Percentiles rank a stretch among this genome's conserved stretches.
phyloP scores from a whole-genome alignment of 345 rosid species.

The Noccaea caerulescens region DNA sequence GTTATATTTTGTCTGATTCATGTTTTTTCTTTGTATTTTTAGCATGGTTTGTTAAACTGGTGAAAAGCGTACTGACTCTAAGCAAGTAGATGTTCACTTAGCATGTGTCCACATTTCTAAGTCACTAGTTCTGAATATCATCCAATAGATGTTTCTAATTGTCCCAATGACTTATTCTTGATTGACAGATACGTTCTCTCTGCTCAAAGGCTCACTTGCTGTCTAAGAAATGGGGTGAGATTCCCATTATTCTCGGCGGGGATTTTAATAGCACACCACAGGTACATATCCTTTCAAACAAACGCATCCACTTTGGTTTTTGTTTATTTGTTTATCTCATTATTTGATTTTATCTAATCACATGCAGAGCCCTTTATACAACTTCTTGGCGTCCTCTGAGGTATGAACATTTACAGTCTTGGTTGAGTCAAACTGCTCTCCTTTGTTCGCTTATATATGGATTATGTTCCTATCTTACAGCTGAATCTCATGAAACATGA shows the following conservation, averaged over 20 bases:
- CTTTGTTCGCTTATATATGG: background rate
- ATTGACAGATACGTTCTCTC: conserved; percentile 55
- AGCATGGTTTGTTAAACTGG: background rate
- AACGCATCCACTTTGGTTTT: conserved; percentile 5
- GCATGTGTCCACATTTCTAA: background rate
- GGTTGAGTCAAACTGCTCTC: background rate
- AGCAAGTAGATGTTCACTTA: conserved; percentile 15
- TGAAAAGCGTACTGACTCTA: background rate
- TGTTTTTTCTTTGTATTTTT: conserved; percentile 9
- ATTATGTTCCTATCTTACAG: conserved; percentile 51
- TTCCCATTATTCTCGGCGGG: conserved; percentile 75
- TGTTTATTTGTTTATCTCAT: background rate
- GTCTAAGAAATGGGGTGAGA: conserved; percentile 72
- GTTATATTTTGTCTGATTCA: no score
- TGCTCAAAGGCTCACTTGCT: conserved; percentile 69
- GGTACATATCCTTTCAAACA: conserved; percentile 42
- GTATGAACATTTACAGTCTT: conserved; percentile 38
- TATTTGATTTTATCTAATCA: conserved; percentile 1
- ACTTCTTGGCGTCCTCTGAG: conserved; percentile 74
- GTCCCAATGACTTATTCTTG: conserved; percentile 17
- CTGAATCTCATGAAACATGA: conserved; percentile 61
- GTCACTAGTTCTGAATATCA: conserved; percentile 1
- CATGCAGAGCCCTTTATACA: conserved; percentile 79
- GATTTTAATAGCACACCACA: conserved; percentile 78
- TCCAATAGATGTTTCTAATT: background rate